Percentiles rank a stretch among this genome's conserved stretches.
These are phyloP conservation scores for Tetrahymena elliotti DNA, from an alignment of 73 alveolate species.

Conservation along the genomic window DNA sequence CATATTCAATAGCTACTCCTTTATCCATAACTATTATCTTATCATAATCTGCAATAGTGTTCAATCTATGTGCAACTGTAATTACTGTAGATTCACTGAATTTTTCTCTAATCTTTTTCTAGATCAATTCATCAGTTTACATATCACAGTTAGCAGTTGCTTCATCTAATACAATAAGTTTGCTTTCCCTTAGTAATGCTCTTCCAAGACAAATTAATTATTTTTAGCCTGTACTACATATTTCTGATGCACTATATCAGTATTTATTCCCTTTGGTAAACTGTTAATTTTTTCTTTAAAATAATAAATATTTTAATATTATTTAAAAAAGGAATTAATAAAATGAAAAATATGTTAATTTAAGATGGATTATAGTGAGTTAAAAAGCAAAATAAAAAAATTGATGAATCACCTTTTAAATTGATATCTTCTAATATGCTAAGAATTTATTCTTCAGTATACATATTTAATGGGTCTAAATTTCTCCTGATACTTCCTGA, in stretches of 20 bases:
- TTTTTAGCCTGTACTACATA: conserved; percentile 86
- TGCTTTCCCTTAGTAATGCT: conserved; percentile 44
- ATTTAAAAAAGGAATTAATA: no score
- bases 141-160: conserved; percentile 73
- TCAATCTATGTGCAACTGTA: conserved; percentile 72
- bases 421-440: conserved; percentile 54
- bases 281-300: conserved; percentile 8
- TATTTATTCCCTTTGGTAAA: conserved; percentile 53
- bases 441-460: conserved; percentile 52
- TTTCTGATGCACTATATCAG: conserved; percentile 75
- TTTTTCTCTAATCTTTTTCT: conserved; percentile 46
- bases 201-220: conserved; percentile 68
- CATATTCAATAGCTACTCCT: conserved; percentile 32
- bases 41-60: conserved; percentile 59
- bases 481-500: conserved; percentile 80
- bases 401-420: conserved; percentile 57
- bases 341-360: no score
- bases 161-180: conserved; percentile 66
- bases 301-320: no score
- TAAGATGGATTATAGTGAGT: no score
- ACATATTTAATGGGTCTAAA: conserved; percentile 71
- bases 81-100: conserved; percentile 53
- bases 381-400: neutral
- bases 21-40: conserved; percentile 58
- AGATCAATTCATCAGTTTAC: conserved; percentile 59